A percentile compares a stretch with the other conserved stretches of the same genome.
phyloP scores from a whole-genome alignment of 495 filamentous ascomycete genomes.

The Penicillium riverlandense region DNA sequence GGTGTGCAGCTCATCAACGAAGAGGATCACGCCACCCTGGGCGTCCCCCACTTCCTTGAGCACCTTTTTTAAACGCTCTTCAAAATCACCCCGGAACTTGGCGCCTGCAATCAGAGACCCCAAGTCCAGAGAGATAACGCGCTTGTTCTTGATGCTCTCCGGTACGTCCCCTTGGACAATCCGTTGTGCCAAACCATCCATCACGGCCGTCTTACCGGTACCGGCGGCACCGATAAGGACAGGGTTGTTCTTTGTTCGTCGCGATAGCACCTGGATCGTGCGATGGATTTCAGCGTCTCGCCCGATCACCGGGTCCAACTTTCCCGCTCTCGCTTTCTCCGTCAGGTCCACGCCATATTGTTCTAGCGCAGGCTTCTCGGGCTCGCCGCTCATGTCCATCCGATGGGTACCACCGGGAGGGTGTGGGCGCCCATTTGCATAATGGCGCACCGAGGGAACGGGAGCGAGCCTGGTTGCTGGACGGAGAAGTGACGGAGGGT shows the following conservation, averaged over 20 bases:
- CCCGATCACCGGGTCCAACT: slow-evolving; percentile 93
- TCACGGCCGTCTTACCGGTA: slow-evolving; percentile 90
- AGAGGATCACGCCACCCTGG: slow-evolving; percentile 82
- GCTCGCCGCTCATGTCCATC: slow-evolving; percentile 77
- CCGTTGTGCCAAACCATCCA: slow-evolving; percentile 86
- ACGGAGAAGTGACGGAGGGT: slow-evolving; percentile 9
- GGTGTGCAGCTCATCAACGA: slow-evolving; percentile 92
- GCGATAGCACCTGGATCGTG: slow-evolving; percentile 87
- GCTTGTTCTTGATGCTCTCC: slow-evolving; percentile 92
- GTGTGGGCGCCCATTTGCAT: slow-evolving; percentile 73
- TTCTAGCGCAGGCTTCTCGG: slow-evolving; percentile 80
- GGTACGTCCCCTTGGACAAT: slow-evolving; percentile 92
- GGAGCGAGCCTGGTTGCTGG: slow-evolving; percentile 5
- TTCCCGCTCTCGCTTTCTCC: slow-evolving; percentile 75
- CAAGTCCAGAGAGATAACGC: slow-evolving; percentile 78
- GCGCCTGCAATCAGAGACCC: slow-evolving; percentile 91
- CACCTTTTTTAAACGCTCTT: slow-evolving; percentile 86
- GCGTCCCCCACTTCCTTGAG: slow-evolving; percentile 87
- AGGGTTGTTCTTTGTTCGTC: slow-evolving; percentile 95
- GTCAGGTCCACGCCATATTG: slow-evolving; percentile 90
- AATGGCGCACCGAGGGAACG: slow-evolving; percentile 38
- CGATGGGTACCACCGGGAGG: slow-evolving; percentile 88
- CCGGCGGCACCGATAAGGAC: slow-evolving; percentile 89
- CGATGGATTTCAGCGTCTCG: slow-evolving; percentile 85
- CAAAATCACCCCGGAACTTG: slow-evolving; percentile 93